A percentile compares a stretch with the other conserved stretches of the same genome.
phyloP scores from a whole-genome alignment of 2,329 filamentous ascomycete species.

The Plenodomus biglobosus region DNA sequence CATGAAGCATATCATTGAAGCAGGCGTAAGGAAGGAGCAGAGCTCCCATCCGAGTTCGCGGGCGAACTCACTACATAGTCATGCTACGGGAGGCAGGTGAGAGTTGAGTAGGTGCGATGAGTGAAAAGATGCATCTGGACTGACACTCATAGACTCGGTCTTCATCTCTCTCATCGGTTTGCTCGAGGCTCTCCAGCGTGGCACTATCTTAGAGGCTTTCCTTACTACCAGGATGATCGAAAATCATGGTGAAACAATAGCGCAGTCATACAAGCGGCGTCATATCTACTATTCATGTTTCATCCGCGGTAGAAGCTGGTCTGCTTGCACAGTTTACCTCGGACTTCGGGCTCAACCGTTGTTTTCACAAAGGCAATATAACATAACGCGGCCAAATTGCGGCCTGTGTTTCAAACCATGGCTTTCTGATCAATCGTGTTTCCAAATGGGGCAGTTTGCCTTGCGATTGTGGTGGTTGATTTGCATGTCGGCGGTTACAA shows the following conservation, averaged over 20 bases:
- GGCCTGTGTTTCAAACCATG: background rate
- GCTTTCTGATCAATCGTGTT: background rate
- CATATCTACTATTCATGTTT: background rate
- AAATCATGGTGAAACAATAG: background rate
- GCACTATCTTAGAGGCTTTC: conserved; percentile 23
- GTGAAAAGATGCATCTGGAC: background rate
- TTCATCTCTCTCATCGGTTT: conserved; percentile 46
- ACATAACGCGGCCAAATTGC: background rate
- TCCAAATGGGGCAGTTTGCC: background rate
- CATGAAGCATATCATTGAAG: conserved; percentile 55
- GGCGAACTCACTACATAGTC: conserved; percentile 21
- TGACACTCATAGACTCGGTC: conserved; percentile 34
- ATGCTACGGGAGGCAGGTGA: conserved; percentile 42
- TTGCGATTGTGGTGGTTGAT: background rate
- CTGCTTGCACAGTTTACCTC: background rate
- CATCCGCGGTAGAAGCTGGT: background rate
- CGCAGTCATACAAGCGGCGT: background rate
- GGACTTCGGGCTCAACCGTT: background rate
- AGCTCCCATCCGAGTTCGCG: conserved; percentile 46
- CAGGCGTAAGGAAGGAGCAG: conserved; percentile 50
- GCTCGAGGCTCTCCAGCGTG: conserved; percentile 41
- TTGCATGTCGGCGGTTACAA: background rate
- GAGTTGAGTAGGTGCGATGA: conserved; percentile 9
- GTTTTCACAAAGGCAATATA: background rate
- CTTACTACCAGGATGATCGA: conserved; percentile 20